Evolutionary conservation across 306 rosid species (phyloP), one percentile per base, ranked within the genome.

Genomic region (Prunus padus): DNA sequence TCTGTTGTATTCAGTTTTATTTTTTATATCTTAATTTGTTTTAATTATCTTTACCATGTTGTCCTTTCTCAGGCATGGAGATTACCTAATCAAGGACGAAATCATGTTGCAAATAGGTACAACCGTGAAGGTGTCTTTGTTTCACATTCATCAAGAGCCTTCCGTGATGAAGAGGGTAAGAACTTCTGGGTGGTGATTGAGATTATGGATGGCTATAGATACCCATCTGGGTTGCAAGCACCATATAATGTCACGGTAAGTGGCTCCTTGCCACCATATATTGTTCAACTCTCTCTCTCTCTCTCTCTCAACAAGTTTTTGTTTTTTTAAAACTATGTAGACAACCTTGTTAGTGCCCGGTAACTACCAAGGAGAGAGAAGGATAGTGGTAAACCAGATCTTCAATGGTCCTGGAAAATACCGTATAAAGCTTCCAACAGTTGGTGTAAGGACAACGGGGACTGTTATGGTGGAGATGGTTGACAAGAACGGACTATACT

Each of bases 121-220:
- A 84, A 74, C 79, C 99, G 98, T 5, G 89, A 96, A 89, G 99
- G 99, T 62, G 77, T 96, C 79, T 86, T 81, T 67, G 73, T 96
- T 61, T 83, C 96, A 20, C 99, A 83, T 71, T 89, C 98, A 64
- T 96, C 98, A 19, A 85, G 99, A 87, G 86, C 89, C 69, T 96
- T 89, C 91, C 97, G 97, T 25, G 99, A 96, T 59, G 99, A 96
- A 84, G 99, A 96, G 82, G 99, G 99, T 82, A 92, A 89, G 89
- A 89, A 45, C 85, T 96, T 96, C 57, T 92, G 93, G 92, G 93
- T 89, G 78, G 98, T 92, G 80, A 76, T 92, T 63, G 98, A 92
- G 88, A 92, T 96, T 63, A 87, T 92, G 45, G 99, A 92, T 78
- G 52, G 74, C 25, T 84, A 92, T 87, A 89, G 98, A 86, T 81